phyloP scores from a whole-genome alignment of 139 green algal species.

The Gonium pectorale region DNA sequence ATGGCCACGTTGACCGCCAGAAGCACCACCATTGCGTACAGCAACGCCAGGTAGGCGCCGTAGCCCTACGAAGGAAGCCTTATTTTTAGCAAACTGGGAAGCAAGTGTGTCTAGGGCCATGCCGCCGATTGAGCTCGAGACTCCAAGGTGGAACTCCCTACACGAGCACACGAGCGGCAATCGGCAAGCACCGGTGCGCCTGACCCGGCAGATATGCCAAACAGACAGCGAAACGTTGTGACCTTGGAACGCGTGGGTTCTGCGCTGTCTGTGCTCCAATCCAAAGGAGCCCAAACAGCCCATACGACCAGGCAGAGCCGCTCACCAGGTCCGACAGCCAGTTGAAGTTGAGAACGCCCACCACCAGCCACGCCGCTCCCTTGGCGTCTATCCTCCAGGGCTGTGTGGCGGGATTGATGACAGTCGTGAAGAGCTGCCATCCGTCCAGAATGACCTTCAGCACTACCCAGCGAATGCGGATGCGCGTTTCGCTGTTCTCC shows the following conservation, averaged over 20 bases:
- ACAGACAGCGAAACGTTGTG: no score
- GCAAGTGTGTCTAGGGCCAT: conserved; percentile 8
- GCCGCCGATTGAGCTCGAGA: no score
- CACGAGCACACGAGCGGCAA: no score
- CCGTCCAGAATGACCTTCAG: conserved; percentile 24
- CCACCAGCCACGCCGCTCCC: neutral
- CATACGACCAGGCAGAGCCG: neutral
- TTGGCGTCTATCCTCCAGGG: conserved; percentile 21
- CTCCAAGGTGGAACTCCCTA: no score
- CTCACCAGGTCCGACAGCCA: conserved; percentile 1
- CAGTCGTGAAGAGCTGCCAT: conserved; percentile 35
- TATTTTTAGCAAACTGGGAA: no score
- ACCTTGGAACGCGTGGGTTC: no score
- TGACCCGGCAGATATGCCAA: no score
- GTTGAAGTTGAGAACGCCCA: neutral
- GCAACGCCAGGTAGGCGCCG: conserved; percentile 40
- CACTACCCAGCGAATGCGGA: conserved; percentile 1
- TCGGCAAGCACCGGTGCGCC: no score
- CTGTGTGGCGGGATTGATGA: neutral
- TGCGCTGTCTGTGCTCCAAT: no score
- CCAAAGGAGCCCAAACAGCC: no score
- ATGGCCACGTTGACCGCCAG: conserved; percentile 11
- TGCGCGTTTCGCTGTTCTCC: conserved; percentile 19
- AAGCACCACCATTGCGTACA: conserved; percentile 39
- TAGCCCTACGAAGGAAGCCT: conserved; percentile 7